A percentile compares a stretch with the other conserved stretches of the same genome.
phyloP scores from a whole-genome alignment of 2,329 filamentous ascomycete genomes.

The Arthrobotrys megalospora region DNA sequence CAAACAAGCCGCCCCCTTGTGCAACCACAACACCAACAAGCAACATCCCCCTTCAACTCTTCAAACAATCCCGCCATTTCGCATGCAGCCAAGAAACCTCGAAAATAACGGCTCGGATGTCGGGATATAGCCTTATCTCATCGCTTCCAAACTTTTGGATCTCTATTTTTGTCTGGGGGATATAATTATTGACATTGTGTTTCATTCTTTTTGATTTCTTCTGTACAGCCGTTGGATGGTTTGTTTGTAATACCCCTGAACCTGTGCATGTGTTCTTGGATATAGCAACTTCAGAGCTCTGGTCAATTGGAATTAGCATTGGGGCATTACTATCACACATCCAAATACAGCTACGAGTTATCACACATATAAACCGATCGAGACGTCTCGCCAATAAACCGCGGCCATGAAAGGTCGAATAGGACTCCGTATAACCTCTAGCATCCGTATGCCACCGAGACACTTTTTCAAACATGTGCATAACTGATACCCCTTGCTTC shows the following conservation, averaged over 20 bases:
- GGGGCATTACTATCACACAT: not conserved
- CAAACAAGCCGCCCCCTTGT: not conserved
- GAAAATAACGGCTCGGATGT: slow-evolving; percentile 8
- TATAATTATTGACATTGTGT: not conserved
- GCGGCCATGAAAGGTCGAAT: slow-evolving; percentile 60
- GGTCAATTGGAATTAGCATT: too few relatives aligned
- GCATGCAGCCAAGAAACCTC: slow-evolving; percentile 12
- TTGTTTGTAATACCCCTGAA: too few relatives aligned
- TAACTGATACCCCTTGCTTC: not conserved
- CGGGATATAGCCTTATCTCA: slow-evolving; percentile 17
- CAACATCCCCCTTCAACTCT: not conserved
- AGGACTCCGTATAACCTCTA: slow-evolving; percentile 59
- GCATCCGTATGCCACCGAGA: slow-evolving; percentile 31
- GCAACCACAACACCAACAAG: slow-evolving; percentile 1
- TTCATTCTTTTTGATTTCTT: not conserved
- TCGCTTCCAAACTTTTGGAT: slow-evolving; percentile 17
- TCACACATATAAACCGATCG: not conserved
- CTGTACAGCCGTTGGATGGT: too few relatives aligned
- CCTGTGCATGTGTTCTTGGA: too few relatives aligned
- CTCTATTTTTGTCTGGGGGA: not conserved
- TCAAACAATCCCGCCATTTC: not conserved
- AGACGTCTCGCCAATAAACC: not conserved
- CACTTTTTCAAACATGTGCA: not conserved
- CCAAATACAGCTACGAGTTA: not conserved
- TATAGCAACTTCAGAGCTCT: too few relatives aligned